These are phyloP conservation scores for Athelia sp. DNA, from an alignment of 1,284 basidiomycete species.

Conservation along the genomic window DNA sequence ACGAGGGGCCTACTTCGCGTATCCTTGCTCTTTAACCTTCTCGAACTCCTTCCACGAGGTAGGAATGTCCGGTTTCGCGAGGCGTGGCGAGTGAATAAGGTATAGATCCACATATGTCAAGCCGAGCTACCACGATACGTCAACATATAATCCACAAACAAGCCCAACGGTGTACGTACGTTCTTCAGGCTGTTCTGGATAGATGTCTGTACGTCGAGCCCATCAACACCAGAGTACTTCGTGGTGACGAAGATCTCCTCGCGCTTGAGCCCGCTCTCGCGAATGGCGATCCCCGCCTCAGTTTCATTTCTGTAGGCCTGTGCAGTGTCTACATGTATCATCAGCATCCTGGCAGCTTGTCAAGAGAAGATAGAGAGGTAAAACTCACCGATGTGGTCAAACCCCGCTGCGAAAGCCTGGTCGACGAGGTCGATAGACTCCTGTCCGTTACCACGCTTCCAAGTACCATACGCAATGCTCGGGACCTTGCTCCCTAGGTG, in stretches of 20 bases:
- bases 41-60: slow-evolving; percentile 63
- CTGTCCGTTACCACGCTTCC: slow-evolving; percentile 45
- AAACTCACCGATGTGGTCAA: slow-evolving; percentile 43
- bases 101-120: slow-evolving; percentile 69
- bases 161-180: slow-evolving; percentile 29
- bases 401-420: slow-evolving; percentile 48
- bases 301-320: slow-evolving; percentile 45
- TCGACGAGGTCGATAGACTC: slow-evolving; percentile 44
- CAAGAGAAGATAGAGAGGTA: background rate
- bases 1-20: slow-evolving; percentile 41
- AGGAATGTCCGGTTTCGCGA: slow-evolving; percentile 47
- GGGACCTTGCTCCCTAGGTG: slow-evolving; percentile 36
- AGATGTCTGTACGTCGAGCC: slow-evolving; percentile 46
- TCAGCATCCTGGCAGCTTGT: background rate
- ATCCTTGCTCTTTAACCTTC: slow-evolving; percentile 47
- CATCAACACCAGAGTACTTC: slow-evolving; percentile 55
- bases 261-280: slow-evolving; percentile 40
- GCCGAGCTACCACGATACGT: slow-evolving; percentile 44
- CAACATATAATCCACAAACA: background rate
- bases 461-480: slow-evolving; percentile 49
- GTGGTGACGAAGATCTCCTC: slow-evolving; percentile 46
- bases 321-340: slow-evolving; percentile 34
- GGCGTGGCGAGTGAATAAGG: slow-evolving; percentile 54
- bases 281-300: slow-evolving; percentile 43
- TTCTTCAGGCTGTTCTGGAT: slow-evolving; percentile 54